phyloP scores from a whole-genome alignment of 768 basidiomycete species.

The Baorangia bicolor region DNA sequence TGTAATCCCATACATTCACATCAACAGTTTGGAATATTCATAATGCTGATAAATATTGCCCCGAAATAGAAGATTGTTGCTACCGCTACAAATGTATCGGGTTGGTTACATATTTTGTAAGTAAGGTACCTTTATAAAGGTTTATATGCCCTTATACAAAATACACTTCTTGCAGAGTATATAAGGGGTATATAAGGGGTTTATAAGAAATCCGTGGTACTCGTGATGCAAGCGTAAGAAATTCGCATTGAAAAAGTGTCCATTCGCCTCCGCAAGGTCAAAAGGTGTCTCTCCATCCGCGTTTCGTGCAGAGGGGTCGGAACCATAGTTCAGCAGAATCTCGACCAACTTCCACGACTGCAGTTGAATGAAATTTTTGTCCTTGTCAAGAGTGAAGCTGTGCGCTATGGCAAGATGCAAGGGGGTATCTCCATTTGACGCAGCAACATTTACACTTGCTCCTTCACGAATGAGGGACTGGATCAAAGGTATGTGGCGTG shows the following conservation, averaged over 20 bases:
- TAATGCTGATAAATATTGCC: too few relatives aligned
- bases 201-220: too few relatives aligned
- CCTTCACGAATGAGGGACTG: neutral
- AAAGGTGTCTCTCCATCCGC: neutral
- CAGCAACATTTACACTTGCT: neutral
- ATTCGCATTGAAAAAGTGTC: neutral
- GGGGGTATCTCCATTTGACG: neutral
- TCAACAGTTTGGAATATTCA: too few relatives aligned
- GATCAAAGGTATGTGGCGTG: neutral
- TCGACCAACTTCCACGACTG: neutral
- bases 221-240: slow-evolving; percentile 8
- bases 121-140: too few relatives aligned
- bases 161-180: too few relatives aligned
- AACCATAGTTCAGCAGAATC: neutral
- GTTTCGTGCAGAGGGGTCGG: neutral
- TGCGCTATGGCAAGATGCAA: neutral
- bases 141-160: too few relatives aligned
- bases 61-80: too few relatives aligned
- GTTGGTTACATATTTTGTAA: too few relatives aligned
- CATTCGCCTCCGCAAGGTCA: neutral
- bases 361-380: too few relatives aligned
- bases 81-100: too few relatives aligned
- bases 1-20: too few relatives aligned
- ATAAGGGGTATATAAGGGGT: too few relatives aligned
- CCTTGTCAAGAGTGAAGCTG: neutral